Base-by-base conservation (phyloP, 345 rosid species). In the Turritis glabra region DNA sequence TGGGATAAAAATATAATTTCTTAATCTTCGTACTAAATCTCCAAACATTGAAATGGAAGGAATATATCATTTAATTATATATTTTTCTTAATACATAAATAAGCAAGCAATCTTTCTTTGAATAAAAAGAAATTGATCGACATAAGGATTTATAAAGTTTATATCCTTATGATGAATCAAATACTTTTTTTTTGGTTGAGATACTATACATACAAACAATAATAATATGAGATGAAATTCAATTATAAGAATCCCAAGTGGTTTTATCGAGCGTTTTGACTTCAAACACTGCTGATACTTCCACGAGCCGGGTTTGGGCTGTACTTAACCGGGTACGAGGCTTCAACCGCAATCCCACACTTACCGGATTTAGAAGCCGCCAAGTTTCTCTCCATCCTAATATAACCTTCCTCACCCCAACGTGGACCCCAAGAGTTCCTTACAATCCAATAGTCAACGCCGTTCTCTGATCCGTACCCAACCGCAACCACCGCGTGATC, bases 401-500 rank as follows among this genome's bases (percentile, higher is more conserved):
- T 25, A 82, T 93, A 93, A 7, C 98, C 97, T 1, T 54, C 56
- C 76, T 93, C 98, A 0, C 97, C 98, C 98, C 96, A 93, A 51
- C 58, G 32, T n/a, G 77, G 29, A 29, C 97, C 98, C 98, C 98
- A 90, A 5, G 98, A 92, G 84, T 95, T 95, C 77, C 93, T 74
- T 27, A 92, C 98, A 1, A 85, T 78, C 98, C 97, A 95, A 75
- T 87, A 95, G 23, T 92, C 96, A 41, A 76, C 69, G 4, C 91
- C 99, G 2, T 88, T 80, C 50, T 88, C 94, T 13, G 86, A 78
- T 11, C 98, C 98, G 17, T 95, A 95, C n/a, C 99, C 99, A 0
- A 95, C 90, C 0, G 81, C 87, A 1, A 80, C 81, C 71, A 92
- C 99, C 0, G 93, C 99, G 6, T 95, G 99, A 82, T 95, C 96